Conservation (phyloP, 805 yeast species). For the Saccharomycopsis fermentans region DNA sequence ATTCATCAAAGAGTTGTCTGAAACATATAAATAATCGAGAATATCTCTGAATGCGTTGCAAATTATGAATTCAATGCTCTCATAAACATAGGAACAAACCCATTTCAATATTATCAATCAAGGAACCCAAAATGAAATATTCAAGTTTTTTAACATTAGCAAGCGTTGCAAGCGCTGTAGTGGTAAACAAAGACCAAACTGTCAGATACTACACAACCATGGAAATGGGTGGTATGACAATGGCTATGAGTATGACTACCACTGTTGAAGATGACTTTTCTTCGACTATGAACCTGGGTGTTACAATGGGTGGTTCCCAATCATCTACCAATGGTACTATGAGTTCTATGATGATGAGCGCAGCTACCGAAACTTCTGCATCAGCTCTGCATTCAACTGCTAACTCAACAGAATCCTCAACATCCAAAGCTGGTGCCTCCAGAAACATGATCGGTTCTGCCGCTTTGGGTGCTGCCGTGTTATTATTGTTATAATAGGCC, state of each 20-base stretch:
- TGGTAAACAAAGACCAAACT: neutral
- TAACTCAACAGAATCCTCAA: neutral
- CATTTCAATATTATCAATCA: too few species aligned
- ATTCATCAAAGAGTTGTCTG: too few species aligned
- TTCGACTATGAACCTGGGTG: neutral
- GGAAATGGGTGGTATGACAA: conserved; percentile 1
- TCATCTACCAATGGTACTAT: neutral
- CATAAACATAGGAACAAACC: too few species aligned
- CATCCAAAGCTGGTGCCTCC: neutral
- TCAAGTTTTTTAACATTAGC: neutral
- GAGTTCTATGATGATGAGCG: too few species aligned
- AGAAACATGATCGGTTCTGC: neutral
- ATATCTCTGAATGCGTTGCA: too few species aligned
- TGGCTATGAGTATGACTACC: neutral
- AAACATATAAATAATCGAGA: too few species aligned
- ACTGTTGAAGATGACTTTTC: neutral
- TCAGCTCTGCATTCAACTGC: neutral
- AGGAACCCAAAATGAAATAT: neutral
- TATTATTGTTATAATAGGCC: neutral
- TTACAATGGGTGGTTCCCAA: neutral
- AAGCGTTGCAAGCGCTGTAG: neutral
- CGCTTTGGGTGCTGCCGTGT: neutral
- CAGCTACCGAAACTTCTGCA: neutral
- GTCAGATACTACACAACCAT: neutral
- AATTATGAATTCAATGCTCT: too few species aligned